Percentiles rank a stretch among this genome's conserved stretches.
Conservation (phyloP, 495 filamentous ascomycete genomes). For the Xylaria nigripes region DNA sequence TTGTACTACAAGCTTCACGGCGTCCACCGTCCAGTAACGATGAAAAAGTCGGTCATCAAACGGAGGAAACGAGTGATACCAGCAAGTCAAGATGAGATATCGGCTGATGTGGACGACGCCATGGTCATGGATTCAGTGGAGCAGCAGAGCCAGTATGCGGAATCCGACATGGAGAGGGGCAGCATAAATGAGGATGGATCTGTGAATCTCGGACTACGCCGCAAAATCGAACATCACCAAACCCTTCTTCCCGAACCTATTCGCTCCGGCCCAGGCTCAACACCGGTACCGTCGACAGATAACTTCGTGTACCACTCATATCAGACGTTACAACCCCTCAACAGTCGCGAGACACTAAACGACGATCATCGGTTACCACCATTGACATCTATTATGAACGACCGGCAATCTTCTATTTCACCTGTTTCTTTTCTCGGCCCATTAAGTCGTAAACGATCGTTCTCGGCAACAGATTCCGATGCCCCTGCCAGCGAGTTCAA, state of each 20-base stretch:
- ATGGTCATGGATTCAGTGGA: slow-evolving; percentile 36
- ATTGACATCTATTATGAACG: slow-evolving; percentile 36
- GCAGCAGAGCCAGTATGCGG: slow-evolving; percentile 32
- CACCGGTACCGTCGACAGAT: slow-evolving; percentile 30
- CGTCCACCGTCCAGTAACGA: slow-evolving; percentile 80
- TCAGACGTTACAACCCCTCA: slow-evolving; percentile 24
- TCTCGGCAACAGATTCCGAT: slow-evolving; percentile 49
- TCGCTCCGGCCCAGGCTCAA: slow-evolving; percentile 28
- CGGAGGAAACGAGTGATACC: slow-evolving; percentile 92
- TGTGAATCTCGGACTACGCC: slow-evolving; percentile 52
- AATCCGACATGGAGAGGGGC: slow-evolving; percentile 36
- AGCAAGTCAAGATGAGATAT: slow-evolving; percentile 50
- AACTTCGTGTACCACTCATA: slow-evolving; percentile 40
- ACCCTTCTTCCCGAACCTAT: slow-evolving; percentile 42
- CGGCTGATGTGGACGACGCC: slow-evolving; percentile 32
- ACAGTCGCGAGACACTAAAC: slow-evolving; percentile 36
- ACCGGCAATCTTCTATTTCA: slow-evolving; percentile 43
- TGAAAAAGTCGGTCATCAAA: slow-evolving; percentile 98
- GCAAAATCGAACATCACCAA: slow-evolving; percentile 31
- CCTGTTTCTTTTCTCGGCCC: slow-evolving; percentile 46
- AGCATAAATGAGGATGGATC: slow-evolving; percentile 47
- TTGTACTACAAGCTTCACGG: slow-evolving; percentile 97
- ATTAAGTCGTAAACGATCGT: slow-evolving; percentile 54
- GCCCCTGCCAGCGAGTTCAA: slow-evolving; percentile 18
- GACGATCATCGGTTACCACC: slow-evolving; percentile 51